Conservation (phyloP, 2,329 filamentous ascomycete species). For the Fusarium pseudoanthophilum region DNA sequence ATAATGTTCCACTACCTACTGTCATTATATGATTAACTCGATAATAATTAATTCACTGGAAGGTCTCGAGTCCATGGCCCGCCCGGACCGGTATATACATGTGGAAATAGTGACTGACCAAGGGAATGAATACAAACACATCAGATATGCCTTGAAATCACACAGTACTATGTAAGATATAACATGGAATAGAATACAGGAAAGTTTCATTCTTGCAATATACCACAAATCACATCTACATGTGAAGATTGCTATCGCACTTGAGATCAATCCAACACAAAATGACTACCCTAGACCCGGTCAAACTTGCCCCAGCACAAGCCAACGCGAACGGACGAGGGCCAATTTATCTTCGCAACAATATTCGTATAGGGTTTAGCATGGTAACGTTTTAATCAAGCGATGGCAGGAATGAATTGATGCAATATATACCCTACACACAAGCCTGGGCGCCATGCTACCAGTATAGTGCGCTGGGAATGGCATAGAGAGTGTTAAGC, state of each 20-base stretch:
- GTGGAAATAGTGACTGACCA: not conserved
- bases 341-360: not conserved
- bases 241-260: not conserved
- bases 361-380: not conserved
- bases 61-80: not conserved
- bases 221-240: not conserved
- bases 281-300: not conserved
- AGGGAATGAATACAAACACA: not conserved
- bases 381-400: too few relatives aligned
- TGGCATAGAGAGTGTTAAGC: not conserved
- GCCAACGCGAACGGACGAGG: not conserved
- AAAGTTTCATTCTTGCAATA: not conserved
- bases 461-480: not conserved
- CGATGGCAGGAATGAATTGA: not conserved
- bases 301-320: too few relatives aligned
- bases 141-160: not conserved
- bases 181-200: not conserved
- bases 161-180: too few relatives aligned
- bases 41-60: not conserved
- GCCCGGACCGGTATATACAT: too few relatives aligned
- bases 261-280: rapidly evolving
- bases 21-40: not conserved
- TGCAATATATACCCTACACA: not conserved
- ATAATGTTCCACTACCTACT: not conserved
- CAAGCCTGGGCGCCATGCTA: not conserved